A percentile compares a stretch with the other conserved stretches of the same genome.
These are phyloP conservation scores for Penicillium robsamsonii DNA, from an alignment of 495 filamentous ascomycete species.

Conservation along the genomic window DNA sequence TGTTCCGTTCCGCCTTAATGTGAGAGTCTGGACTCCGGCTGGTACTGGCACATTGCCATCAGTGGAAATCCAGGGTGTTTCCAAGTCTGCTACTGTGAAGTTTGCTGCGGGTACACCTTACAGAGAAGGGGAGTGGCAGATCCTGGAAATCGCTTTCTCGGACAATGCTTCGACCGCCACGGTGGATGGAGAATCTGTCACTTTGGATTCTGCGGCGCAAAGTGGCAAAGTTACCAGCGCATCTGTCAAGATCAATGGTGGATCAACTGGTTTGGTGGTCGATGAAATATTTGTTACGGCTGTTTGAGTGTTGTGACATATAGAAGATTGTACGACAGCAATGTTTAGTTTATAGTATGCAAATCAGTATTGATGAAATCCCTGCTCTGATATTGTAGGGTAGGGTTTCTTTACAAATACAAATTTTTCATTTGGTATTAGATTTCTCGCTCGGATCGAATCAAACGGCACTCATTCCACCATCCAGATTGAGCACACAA, in stretches of 20 bases:
- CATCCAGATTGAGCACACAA: conserved; percentile 82
- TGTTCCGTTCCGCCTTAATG: neutral
- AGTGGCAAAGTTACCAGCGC: neutral
- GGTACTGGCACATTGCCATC: neutral
- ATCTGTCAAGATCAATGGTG: neutral
- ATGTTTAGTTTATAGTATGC: no score
- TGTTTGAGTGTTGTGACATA: neutral
- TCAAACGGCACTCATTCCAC: conserved; percentile 68
- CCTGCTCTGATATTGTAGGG: neutral
- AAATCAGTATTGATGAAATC: neutral
- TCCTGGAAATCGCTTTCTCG: neutral
- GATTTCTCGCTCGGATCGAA: neutral
- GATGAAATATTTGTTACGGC: neutral
- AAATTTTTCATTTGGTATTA: neutral
- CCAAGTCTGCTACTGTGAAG: neutral
- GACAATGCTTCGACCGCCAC: neutral
- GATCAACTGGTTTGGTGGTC: neutral
- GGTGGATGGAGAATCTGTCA: neutral
- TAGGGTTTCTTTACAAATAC: neutral
- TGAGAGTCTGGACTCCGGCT: neutral
- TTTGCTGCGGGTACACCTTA: neutral
- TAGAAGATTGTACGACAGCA: no score
- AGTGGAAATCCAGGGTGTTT: neutral
- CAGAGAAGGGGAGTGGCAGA: neutral
- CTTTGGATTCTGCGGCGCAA: neutral